Evolutionary conservation across 2,329 filamentous ascomycete genomes (phyloP).

Genomic region (Pseudogymnoascus pannorum): DNA sequence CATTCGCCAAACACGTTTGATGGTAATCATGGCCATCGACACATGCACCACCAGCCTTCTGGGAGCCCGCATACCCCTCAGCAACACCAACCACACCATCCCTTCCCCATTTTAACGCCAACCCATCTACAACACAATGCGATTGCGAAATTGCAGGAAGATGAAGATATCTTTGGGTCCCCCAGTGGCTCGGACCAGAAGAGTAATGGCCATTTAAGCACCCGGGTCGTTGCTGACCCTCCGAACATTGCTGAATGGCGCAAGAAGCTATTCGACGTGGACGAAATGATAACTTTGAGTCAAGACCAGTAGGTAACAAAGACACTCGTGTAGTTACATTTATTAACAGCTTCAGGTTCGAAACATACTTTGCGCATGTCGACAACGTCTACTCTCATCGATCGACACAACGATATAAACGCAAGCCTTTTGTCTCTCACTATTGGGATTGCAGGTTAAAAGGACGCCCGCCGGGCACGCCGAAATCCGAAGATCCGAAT

Average conservation of each 20-base stretch:
- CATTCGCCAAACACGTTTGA: conserved; percentile 31
- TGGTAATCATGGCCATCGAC: conserved; percentile 26
- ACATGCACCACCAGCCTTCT: conserved; percentile 25
- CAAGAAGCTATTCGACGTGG: conserved; percentile 65
- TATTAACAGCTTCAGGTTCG: conserved; percentile 45
- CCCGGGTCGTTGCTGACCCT: conserved; percentile 55
- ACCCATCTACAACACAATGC: conserved; percentile 28
- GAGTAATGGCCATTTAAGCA: conserved; percentile 45
- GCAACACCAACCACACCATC: conserved; percentile 32
- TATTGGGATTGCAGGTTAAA: conserved; percentile 83
- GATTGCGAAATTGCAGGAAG: conserved; percentile 30
- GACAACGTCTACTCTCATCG: conserved; percentile 82
- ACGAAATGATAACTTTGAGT: conserved; percentile 63
- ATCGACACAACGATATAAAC: conserved; percentile 73
- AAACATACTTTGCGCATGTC: conserved; percentile 75
- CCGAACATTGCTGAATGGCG: conserved; percentile 64
- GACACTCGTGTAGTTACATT: conserved; percentile 9
- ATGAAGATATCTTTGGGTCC: conserved; percentile 32
- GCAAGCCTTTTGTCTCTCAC: conserved; percentile 73
- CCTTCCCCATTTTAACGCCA: conserved; percentile 41
- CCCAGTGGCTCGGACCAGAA: conserved; percentile 34
- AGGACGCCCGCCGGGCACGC: conserved; percentile 69
- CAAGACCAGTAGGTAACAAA: conserved; percentile 57
- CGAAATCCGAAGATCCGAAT: conserved; percentile 70
- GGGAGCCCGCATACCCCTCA: conserved; percentile 31